Evolutionary conservation across 176 grass and related monocot genomes (phyloP).

Genomic region (Zizania latifolia): DNA sequence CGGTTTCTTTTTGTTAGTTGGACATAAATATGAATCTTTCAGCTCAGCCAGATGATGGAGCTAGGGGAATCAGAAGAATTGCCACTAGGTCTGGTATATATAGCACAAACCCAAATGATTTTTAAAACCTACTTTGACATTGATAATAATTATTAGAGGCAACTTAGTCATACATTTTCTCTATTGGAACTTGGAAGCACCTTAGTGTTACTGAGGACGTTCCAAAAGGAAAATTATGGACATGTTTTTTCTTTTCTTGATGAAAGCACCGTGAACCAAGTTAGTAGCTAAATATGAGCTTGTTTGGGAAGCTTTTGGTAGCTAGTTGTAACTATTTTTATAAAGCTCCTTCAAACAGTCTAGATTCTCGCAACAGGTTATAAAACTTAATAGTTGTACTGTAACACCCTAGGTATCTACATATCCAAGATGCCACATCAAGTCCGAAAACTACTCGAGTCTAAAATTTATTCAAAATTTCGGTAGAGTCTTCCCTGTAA

Average conservation of each 20-base stretch:
- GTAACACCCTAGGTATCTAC: too few species aligned
- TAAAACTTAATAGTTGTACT: too few species aligned
- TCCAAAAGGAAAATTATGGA: background rate
- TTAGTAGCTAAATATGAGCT: too few species aligned
- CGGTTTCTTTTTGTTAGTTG: background rate
- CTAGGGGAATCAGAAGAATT: too few species aligned
- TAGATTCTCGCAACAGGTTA: too few species aligned
- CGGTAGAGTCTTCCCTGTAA: too few species aligned
- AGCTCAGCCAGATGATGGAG: background rate
- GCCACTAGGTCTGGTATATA: background rate
- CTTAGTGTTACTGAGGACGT: background rate
- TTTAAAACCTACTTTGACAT: background rate
- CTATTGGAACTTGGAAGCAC: background rate
- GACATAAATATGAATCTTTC: slow-evolving; percentile 14
- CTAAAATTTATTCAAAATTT: too few species aligned
- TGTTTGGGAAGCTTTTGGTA: too few species aligned
- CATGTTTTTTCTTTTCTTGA: background rate
- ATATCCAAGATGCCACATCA: too few species aligned
- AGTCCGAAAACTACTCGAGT: too few species aligned
- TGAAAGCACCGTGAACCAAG: background rate
- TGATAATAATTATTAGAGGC: background rate
- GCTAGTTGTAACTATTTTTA: too few species aligned
- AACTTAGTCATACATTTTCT: background rate
- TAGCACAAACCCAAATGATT: background rate
- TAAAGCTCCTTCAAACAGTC: too few species aligned